Evolutionary conservation across 805 yeast genomes (phyloP).

Genomic region (Metahyphopichia silvanorum): DNA sequence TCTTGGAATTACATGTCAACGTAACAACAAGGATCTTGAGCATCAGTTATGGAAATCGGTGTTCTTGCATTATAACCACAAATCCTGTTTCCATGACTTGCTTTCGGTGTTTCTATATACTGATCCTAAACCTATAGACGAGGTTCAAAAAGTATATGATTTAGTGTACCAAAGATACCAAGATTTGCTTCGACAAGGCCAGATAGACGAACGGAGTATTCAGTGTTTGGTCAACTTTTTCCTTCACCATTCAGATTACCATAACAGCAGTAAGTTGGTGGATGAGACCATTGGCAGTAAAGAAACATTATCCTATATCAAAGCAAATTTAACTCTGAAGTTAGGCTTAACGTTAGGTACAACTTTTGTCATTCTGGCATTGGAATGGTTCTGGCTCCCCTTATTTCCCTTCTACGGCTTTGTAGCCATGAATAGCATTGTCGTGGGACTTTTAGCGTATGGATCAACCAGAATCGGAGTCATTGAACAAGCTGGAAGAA

Average conservation of each 20-base stretch:
- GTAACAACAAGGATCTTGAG: slow-evolving; percentile 13
- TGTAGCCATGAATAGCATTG: too few relatives aligned
- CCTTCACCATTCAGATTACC: slow-evolving; percentile 24
- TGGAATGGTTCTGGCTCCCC: slow-evolving; percentile 15
- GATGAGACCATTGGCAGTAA: too few relatives aligned
- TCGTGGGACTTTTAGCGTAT: slow-evolving; percentile 1
- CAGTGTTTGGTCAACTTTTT: slow-evolving; percentile 11
- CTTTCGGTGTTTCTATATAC: slow-evolving; percentile 14
- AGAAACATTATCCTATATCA: too few relatives aligned
- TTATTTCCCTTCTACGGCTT: slow-evolving; percentile 5
- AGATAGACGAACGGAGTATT: background rate
- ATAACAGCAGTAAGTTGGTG: slow-evolving; percentile 21
- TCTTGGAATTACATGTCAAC: slow-evolving; percentile 10
- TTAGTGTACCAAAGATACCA: slow-evolving; percentile 6
- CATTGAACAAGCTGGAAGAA: slow-evolving; percentile 22
- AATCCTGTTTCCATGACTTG: slow-evolving; percentile 2
- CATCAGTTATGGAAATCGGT: slow-evolving; percentile 8
- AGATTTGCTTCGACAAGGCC: slow-evolving; percentile 2
- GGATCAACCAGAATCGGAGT: slow-evolving; percentile 3
- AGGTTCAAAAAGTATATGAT: slow-evolving; percentile 5
- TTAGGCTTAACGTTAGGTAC: background rate
- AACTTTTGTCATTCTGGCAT: slow-evolving; percentile 13
- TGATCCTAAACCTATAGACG: slow-evolving; percentile 15
- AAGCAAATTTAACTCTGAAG: too few relatives aligned
- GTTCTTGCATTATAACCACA: background rate